phyloP scores from a whole-genome alignment of 2,329 filamentous ascomycete genomes.

The Alternaria sp. region DNA sequence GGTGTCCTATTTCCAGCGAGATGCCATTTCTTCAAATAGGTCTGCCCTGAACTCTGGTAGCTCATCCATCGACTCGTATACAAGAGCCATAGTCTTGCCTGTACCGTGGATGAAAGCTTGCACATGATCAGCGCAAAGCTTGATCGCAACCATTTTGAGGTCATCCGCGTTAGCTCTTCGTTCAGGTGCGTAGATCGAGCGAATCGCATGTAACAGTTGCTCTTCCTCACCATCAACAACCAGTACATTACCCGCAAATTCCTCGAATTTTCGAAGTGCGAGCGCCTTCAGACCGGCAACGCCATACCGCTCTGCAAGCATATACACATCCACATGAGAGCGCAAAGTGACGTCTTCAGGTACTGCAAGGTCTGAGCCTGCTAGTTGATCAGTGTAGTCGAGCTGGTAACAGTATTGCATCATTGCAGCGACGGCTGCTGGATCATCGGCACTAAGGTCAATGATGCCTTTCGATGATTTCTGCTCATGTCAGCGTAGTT shows the following conservation, averaged over 20 bases:
- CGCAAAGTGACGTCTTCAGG: constrained; percentile 34
- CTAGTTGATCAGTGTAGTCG: constrained; percentile 38
- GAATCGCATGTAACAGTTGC: constrained; percentile 35
- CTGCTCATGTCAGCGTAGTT: constrained; percentile 24
- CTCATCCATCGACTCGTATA: constrained; percentile 42
- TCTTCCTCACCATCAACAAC: constrained; percentile 36
- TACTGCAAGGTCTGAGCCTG: constrained; percentile 26
- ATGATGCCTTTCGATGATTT: constrained; percentile 37
- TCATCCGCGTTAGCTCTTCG: constrained; percentile 34
- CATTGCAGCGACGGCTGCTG: constrained; percentile 45
- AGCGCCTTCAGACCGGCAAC: constrained; percentile 37
- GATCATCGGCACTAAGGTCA: constrained; percentile 43
- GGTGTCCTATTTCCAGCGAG: constrained; percentile 31
- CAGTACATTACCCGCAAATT: constrained; percentile 30
- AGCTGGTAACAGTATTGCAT: constrained; percentile 46
- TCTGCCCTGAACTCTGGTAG: constrained; percentile 42
- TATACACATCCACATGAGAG: constrained; percentile 41
- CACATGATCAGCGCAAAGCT: constrained; percentile 42
- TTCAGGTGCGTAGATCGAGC: constrained; percentile 37
- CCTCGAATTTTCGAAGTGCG: constrained; percentile 40
- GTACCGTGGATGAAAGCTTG: constrained; percentile 40
- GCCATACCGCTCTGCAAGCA: constrained; percentile 41
- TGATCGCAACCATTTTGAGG: constrained; percentile 31
- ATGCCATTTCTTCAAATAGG: constrained; percentile 41
- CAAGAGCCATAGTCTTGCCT: constrained; percentile 36